A percentile compares a stretch with the other conserved stretches of the same genome.
These are phyloP conservation scores for Pyronema omphalodes DNA, from an alignment of 495 filamentous ascomycete genomes.

Conservation along the genomic window DNA sequence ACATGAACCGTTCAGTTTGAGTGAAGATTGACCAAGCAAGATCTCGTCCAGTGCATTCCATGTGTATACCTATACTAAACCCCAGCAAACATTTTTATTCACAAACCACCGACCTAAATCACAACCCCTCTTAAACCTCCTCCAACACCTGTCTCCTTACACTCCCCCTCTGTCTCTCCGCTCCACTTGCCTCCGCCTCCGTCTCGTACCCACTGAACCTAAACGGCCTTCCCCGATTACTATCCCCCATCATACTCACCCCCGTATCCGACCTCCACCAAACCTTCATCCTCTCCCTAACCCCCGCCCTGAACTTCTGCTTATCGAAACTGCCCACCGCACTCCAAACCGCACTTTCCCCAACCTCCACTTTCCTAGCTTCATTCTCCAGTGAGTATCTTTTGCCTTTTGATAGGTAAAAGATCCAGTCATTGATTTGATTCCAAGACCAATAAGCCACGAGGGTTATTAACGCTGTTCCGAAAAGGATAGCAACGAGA, in stretches of 20 bases:
- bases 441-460: too few relatives aligned
- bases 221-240: slow-evolving; percentile 37
- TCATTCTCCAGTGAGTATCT: too few relatives aligned
- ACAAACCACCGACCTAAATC: neutral
- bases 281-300: neutral
- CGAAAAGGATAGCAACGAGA: too few relatives aligned
- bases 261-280: neutral
- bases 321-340: neutral
- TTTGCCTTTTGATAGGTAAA: too few relatives aligned
- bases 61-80: too few relatives aligned
- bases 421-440: too few relatives aligned
- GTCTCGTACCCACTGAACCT: slow-evolving; percentile 25
- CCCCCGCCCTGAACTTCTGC: neutral
- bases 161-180: neutral
- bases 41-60: too few relatives aligned
- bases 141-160: neutral
- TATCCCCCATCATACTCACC: slow-evolving; percentile 43
- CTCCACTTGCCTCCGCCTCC: neutral
- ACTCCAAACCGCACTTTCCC: neutral
- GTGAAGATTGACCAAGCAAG: too few relatives aligned
- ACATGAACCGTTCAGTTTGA: too few relatives aligned
- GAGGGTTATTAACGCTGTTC: too few relatives aligned
- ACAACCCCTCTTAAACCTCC: slow-evolving; percentile 3
- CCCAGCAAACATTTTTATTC: too few relatives aligned
- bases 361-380: neutral